A percentile compares a stretch with the other conserved stretches of the same genome.
These are phyloP conservation scores for Phlebiopsis gigantea DNA, from an alignment of 768 basidiomycete species.

Conservation along the genomic window DNA sequence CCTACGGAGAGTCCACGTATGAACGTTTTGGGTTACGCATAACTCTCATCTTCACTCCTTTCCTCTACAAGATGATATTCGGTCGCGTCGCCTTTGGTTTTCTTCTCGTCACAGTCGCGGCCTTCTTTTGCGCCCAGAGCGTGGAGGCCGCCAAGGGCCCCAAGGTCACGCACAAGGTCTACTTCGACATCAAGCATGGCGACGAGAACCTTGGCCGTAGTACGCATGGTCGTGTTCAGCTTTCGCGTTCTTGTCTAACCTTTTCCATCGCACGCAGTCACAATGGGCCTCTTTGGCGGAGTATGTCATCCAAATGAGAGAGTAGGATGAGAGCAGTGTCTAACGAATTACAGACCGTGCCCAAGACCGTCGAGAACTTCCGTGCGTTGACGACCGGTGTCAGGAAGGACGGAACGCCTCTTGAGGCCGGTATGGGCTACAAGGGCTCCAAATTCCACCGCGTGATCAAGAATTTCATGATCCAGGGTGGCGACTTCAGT, in stretches of 20 bases:
- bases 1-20: background rate
- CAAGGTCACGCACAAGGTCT: conserved; percentile 87
- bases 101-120: conserved; percentile 55
- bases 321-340: background rate
- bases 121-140: conserved; percentile 65
- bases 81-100: conserved; percentile 58
- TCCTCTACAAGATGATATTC: conserved; percentile 43
- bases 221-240: conserved; percentile 29
- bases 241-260: background rate
- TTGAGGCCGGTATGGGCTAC: conserved; percentile 81
- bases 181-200: conserved; percentile 93
- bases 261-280: conserved; percentile 40
- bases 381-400: conserved; percentile 84
- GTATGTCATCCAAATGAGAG: conserved; percentile 32
- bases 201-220: conserved; percentile 80
- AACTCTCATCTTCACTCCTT: background rate
- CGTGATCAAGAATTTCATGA: conserved; percentile 94
- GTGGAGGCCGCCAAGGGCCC: conserved; percentile 85
- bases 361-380: conserved; percentile 98
- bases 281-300: conserved; percentile 87
- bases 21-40: background rate
- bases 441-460: conserved; percentile 97
- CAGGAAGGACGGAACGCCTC: conserved; percentile 63
- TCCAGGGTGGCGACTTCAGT: conserved; percentile 99
- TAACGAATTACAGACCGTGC: conserved; percentile 61